phyloP scores from a whole-genome alignment of 2,329 filamentous ascomycete species.

The Rugonectria rugulosa region DNA sequence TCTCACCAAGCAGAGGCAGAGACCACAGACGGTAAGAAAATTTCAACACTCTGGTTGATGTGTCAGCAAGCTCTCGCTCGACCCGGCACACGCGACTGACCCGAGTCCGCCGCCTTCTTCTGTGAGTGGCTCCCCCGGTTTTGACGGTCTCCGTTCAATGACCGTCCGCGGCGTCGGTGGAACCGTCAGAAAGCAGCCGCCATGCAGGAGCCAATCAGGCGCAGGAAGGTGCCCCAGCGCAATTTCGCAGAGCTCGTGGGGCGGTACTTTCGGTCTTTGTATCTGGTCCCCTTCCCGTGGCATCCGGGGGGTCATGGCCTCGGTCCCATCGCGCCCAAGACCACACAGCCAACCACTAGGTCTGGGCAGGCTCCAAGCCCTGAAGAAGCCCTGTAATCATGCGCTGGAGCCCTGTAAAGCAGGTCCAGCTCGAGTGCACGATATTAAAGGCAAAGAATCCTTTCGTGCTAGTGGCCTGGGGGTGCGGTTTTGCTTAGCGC shows the following conservation, averaged over 20 bases:
- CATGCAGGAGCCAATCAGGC: conserved; percentile 28
- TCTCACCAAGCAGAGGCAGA: neutral
- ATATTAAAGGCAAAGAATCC: neutral
- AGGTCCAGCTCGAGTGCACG: neutral
- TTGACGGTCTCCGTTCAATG: conserved; percentile 14
- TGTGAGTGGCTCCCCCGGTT: conserved; percentile 28
- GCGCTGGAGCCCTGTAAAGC: neutral
- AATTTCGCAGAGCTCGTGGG: conserved; percentile 35
- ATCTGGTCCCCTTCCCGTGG: conserved; percentile 38
- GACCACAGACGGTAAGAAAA: neutral
- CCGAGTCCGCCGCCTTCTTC: conserved; percentile 14
- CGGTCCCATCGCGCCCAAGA: conserved; percentile 10
- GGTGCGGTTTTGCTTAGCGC: conserved; percentile 1
- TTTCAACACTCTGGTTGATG: conserved; percentile 13
- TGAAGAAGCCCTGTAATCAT: conserved; percentile 4
- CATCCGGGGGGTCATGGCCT: conserved; percentile 41
- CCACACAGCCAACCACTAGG: conserved; percentile 7
- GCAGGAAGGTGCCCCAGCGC: conserved; percentile 33
- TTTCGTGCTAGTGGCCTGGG: neutral
- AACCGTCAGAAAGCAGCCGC: conserved; percentile 29
- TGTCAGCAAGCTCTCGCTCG: conserved; percentile 32
- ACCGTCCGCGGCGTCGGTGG: conserved; percentile 8
- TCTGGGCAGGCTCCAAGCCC: neutral
- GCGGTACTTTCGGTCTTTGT: conserved; percentile 35
- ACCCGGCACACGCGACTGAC: conserved; percentile 24